A percentile compares a stretch with the other conserved stretches of the same genome.
These are phyloP conservation scores for Auriscalpium vulgare DNA, from an alignment of 768 basidiomycete genomes.

Conservation along the genomic window DNA sequence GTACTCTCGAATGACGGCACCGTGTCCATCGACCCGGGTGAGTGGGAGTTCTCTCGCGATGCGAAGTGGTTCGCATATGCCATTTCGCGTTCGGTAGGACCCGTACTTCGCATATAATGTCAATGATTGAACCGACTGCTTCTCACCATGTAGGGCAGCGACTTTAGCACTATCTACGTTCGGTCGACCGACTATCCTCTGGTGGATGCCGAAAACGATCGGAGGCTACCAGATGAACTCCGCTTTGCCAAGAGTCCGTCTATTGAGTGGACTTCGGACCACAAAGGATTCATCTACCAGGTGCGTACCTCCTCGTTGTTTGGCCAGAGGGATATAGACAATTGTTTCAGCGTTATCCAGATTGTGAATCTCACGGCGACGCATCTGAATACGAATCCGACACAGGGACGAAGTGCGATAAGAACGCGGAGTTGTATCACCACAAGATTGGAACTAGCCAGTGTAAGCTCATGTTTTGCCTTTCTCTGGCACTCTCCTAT, in stretches of 20 bases:
- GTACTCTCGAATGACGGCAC: slow-evolving; percentile 67
- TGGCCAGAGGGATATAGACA: not conserved
- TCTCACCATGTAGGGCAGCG: slow-evolving; percentile 49
- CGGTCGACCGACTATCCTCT: slow-evolving; percentile 57
- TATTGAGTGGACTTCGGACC: slow-evolving; percentile 69
- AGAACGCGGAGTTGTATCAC: slow-evolving; percentile 69
- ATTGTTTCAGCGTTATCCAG: slow-evolving; percentile 44
- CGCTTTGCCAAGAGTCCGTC: slow-evolving; percentile 71
- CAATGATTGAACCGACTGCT: not conserved
- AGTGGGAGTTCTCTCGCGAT: slow-evolving; percentile 46
- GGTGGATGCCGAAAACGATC: slow-evolving; percentile 34
- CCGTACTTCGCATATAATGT: too few species aligned
- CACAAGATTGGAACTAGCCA: slow-evolving; percentile 67
- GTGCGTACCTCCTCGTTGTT: slow-evolving; percentile 14
- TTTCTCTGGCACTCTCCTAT: too few species aligned
- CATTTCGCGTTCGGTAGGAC: slow-evolving; percentile 58
- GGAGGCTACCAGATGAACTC: slow-evolving; percentile 55
- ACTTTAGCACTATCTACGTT: slow-evolving; percentile 62
- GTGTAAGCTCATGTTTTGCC: too few species aligned
- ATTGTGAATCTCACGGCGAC: slow-evolving; percentile 33
- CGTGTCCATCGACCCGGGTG: slow-evolving; percentile 44
- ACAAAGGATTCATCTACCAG: slow-evolving; percentile 83
- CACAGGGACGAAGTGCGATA: slow-evolving; percentile 52
- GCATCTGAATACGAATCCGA: slow-evolving; percentile 43
- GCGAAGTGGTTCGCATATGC: slow-evolving; percentile 74